phyloP scores from a whole-genome alignment of 2,329 filamentous ascomycete genomes.

The Botryotinia calthae region DNA sequence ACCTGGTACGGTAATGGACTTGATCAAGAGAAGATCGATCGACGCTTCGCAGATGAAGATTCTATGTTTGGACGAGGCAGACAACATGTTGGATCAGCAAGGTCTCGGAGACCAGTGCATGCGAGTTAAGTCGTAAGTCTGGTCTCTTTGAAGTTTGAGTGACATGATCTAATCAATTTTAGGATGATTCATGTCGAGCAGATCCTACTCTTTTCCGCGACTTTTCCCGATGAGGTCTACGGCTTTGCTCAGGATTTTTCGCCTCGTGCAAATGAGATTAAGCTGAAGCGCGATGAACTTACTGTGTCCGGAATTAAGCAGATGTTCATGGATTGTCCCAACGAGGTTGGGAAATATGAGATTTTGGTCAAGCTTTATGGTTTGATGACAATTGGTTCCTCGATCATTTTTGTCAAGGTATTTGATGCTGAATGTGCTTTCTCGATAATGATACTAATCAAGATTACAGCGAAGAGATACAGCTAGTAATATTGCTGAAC shows the following conservation, averaged over 20 bases:
- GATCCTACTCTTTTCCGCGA: slow-evolving; percentile 92
- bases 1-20: slow-evolving; percentile 86
- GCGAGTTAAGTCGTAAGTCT: slow-evolving; percentile 76
- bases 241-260: slow-evolving; percentile 81
- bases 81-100: slow-evolving; percentile 98
- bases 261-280: slow-evolving; percentile 81
- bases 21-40: slow-evolving; percentile 74
- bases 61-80: slow-evolving; percentile 91
- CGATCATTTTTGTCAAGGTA: slow-evolving; percentile 96
- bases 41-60: slow-evolving; percentile 71
- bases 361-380: slow-evolving; percentile 91
- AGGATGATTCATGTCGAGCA: slow-evolving; percentile 75
- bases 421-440: slow-evolving; percentile 30
- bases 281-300: slow-evolving; percentile 83
- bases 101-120: slow-evolving; percentile 93
- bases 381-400: slow-evolving; percentile 92
- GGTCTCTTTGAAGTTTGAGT: background rate
- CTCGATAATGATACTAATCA: background rate
- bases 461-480: slow-evolving; percentile 73
- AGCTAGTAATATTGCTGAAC: slow-evolving; percentile 77
- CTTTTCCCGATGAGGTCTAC: slow-evolving; percentile 87
- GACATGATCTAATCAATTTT: slow-evolving; percentile 24
- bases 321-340: slow-evolving; percentile 91
- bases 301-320: slow-evolving; percentile 97
- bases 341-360: slow-evolving; percentile 79